phyloP scores from a whole-genome alignment of 306 rosid genomes.

The Pachyrhizus erosus region DNA sequence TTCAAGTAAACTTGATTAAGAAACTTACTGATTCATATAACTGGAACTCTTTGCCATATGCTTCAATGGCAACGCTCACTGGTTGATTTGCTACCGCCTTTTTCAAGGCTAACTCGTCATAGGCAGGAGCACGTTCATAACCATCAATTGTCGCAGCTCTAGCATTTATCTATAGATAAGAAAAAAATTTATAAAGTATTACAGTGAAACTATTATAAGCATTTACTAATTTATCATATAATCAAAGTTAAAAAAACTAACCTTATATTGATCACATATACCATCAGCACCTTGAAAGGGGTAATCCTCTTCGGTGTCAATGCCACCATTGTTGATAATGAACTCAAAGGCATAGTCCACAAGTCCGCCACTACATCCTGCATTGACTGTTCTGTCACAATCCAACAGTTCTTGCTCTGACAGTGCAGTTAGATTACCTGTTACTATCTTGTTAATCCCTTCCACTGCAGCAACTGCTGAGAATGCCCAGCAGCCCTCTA shows the following conservation, averaged over 20 bases:
- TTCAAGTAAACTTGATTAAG: not conserved
- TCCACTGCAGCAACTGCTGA: conserved; percentile 75
- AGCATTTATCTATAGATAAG: conserved; percentile 70
- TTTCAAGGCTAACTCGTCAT: conserved; percentile 68
- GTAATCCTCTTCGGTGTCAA: conserved; percentile 84
- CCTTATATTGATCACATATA: conserved; percentile 68
- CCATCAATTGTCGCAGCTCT: conserved; percentile 70
- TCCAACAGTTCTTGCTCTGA: conserved; percentile 93
- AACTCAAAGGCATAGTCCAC: conserved; percentile 81
- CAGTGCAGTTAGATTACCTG: conserved; percentile 72
- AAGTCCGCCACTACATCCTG: conserved; percentile 87
- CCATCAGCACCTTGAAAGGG: conserved; percentile 67
- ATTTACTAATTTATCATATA: not conserved
- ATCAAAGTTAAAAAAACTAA: conserved; percentile 34
- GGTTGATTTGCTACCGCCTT: conserved; percentile 87
- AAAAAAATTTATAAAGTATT: not conserved
- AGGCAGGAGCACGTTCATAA: conserved; percentile 69
- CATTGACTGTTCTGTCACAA: conserved; percentile 73
- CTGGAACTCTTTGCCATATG: conserved; percentile 80
- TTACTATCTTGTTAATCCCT: conserved; percentile 84
- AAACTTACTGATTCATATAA: conserved; percentile 71
- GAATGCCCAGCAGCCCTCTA: conserved; percentile 98
- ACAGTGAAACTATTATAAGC: not conserved
- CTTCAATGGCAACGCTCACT: conserved; percentile 85
- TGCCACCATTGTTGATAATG: conserved; percentile 83